Percentiles rank a stretch among this genome's conserved stretches.
phyloP scores from a whole-genome alignment of 768 basidiomycete genomes.

The Suillus ampliporus region DNA sequence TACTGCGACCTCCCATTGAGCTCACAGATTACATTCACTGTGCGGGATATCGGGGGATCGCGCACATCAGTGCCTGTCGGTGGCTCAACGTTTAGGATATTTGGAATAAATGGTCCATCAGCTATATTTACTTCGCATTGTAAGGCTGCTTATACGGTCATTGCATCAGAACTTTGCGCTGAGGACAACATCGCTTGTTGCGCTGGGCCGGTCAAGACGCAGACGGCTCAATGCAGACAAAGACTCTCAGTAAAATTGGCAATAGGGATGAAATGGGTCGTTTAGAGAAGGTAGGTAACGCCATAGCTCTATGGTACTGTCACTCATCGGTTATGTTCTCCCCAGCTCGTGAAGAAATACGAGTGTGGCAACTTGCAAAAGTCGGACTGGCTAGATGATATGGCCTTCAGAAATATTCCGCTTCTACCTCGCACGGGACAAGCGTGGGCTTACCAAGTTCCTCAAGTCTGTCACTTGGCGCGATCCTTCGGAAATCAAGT shows the following conservation, averaged over 20 bases:
- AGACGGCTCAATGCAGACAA: conserved; percentile 80
- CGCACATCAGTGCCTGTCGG: conserved; percentile 83
- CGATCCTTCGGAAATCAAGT: conserved; percentile 94
- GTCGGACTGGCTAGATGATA: conserved; percentile 93
- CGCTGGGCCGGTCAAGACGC: conserved; percentile 86
- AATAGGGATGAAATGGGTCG: conserved; percentile 92
- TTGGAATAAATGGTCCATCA: conserved; percentile 86
- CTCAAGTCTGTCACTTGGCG: conserved; percentile 98
- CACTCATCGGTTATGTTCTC: conserved; percentile 34
- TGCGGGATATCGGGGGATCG: conserved; percentile 93
- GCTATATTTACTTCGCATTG: background rate
- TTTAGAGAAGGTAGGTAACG: conserved; percentile 75
- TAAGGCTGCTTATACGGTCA: conserved; percentile 8
- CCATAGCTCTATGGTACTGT: background rate
- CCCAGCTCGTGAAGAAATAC: conserved; percentile 93
- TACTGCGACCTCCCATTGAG: conserved; percentile 92
- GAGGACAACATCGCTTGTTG: conserved; percentile 88
- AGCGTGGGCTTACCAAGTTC: conserved; percentile 95
- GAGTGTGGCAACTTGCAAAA: conserved; percentile 92
- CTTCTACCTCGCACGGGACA: conserved; percentile 94
- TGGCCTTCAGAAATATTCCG: conserved; percentile 90
- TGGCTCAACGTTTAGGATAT: conserved; percentile 87
- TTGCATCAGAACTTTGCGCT: conserved; percentile 72
- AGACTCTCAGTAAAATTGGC: conserved; percentile 89
- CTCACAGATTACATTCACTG: conserved; percentile 90